Evolutionary conservation across 164 flowering plant species (phyloP).

Genomic region (Aristolochia fimbriata): DNA sequence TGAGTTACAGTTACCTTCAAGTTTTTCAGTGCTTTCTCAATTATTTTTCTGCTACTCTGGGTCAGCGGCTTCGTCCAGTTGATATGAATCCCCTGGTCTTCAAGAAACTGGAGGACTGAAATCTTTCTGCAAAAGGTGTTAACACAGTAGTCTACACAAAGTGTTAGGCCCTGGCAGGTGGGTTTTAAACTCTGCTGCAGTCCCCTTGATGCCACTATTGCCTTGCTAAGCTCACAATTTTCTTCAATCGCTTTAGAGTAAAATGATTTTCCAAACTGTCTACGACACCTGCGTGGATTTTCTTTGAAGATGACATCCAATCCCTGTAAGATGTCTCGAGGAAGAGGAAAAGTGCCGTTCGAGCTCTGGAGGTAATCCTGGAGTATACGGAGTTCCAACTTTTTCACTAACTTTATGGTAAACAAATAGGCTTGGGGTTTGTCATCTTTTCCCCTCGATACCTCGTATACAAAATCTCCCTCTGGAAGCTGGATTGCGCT

Average conservation of each 20-base stretch:
- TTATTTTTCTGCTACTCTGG: neutral
- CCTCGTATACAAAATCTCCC: slow-evolving; percentile 32
- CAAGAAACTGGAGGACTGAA: slow-evolving; percentile 46
- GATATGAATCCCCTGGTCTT: slow-evolving; percentile 16
- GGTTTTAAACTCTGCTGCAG: slow-evolving; percentile 49
- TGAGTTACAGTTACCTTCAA: slow-evolving; percentile 61
- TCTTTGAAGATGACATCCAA: slow-evolving; percentile 76
- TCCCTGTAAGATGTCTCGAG: slow-evolving; percentile 58
- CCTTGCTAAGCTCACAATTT: slow-evolving; percentile 31
- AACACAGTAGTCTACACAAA: slow-evolving; percentile 57
- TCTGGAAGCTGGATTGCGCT: slow-evolving; percentile 41
- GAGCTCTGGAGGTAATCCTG: slow-evolving; percentile 31
- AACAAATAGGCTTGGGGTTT: slow-evolving; percentile 15
- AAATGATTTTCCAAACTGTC: slow-evolving; percentile 36
- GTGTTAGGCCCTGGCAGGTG: slow-evolving; percentile 43
- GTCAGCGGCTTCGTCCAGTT: neutral
- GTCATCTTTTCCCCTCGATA: slow-evolving; percentile 29
- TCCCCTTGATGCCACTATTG: slow-evolving; percentile 46
- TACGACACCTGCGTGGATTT: slow-evolving; percentile 30
- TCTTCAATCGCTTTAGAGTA: slow-evolving; percentile 10
- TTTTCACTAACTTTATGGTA: slow-evolving; percentile 36
- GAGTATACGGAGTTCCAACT: slow-evolving; percentile 30
- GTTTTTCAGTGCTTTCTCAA: slow-evolving; percentile 28
- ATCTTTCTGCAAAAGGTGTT: slow-evolving; percentile 38
- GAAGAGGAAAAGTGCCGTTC: slow-evolving; percentile 7